Conservation (phyloP, 495 filamentous ascomycete genomes). For the Aspergillus baeticus region DNA sequence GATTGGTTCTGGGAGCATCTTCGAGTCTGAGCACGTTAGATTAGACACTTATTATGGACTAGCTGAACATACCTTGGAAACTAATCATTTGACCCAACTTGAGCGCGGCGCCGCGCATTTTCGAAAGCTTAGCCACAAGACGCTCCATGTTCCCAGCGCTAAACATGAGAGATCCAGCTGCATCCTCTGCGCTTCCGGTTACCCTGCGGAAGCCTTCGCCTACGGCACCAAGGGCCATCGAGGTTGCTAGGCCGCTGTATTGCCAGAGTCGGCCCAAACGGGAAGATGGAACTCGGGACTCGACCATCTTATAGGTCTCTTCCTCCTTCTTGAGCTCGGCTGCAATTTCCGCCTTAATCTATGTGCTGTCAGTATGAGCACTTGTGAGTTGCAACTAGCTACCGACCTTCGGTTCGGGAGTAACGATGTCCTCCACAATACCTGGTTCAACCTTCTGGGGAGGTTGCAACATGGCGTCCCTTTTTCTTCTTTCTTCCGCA, state of each 20-base stretch:
- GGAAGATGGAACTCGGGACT: slow-evolving; percentile 88
- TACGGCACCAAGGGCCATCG: slow-evolving; percentile 94
- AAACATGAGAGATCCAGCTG: slow-evolving; percentile 77
- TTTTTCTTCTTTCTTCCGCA: background rate
- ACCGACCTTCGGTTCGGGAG: slow-evolving; percentile 9
- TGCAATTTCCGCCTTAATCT: slow-evolving; percentile 15
- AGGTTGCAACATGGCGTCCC: background rate
- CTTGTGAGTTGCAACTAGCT: background rate
- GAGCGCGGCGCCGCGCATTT: slow-evolving; percentile 97
- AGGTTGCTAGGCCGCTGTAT: slow-evolving; percentile 87
- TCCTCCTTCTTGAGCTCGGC: slow-evolving; percentile 18
- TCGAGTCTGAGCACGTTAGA: slow-evolving; percentile 60
- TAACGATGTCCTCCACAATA: slow-evolving; percentile 25
- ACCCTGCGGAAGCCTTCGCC: slow-evolving; percentile 77
- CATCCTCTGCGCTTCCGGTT: slow-evolving; percentile 55
- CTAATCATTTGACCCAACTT: slow-evolving; percentile 97
- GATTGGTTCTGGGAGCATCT: slow-evolving; percentile 85
- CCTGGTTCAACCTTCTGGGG: slow-evolving; percentile 16
- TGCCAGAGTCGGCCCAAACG: slow-evolving; percentile 88
- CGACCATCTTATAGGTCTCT: slow-evolving; percentile 67
- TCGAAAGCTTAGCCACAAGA: slow-evolving; percentile 85
- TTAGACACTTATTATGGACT: background rate
- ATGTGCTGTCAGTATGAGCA: slow-evolving; percentile 6
- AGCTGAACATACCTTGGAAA: slow-evolving; percentile 65
- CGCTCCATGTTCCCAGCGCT: slow-evolving; percentile 88